Evolutionary conservation across 2,329 filamentous ascomycete species (phyloP), one percentile per base, ranked within the genome.

Genomic region (Hymenoscyphus occultus): DNA sequence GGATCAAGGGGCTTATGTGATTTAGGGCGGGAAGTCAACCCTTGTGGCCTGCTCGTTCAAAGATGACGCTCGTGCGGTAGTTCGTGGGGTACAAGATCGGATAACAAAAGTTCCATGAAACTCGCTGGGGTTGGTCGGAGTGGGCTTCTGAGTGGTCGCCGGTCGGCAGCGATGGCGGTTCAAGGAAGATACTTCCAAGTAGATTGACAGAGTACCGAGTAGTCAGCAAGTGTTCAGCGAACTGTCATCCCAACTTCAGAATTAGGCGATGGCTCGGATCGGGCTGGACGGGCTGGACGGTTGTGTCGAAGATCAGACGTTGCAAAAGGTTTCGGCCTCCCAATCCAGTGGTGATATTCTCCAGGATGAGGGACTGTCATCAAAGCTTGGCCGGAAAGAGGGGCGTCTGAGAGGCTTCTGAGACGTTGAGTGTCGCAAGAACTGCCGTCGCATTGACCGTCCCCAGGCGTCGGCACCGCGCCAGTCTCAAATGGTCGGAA

Each of bases 271-370:
- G 57, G 39, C 61, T 1, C 32, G 7, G 45, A 42, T 63, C 60
- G 64, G 78, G 79, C 78, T 66, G 65, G 67, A 56, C 60, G 64
- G 78, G 79, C 78, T 66, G 65, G 67, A 56, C 66, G 61, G 61
- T 71, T 68, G 67, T 68, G 68, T 68, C 65, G 73, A 72, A 75
- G 77, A 80, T 78, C 78, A 81, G 78, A 82, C 80, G 78, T 77
- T 77, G 74, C 77, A 79, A 74, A 71, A 65, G 71, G 80, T 82
- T 82, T 83, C 79, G 80, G 63, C 62, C 61, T 64, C 68, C 68
- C 65, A 62, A 70, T 67, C 62, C 63, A 61, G 35, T 35, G 35
- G 35, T 62, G 60, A 56, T 56, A 28, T 31, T 51, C 28, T 31
- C 16, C 2, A 35, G 62, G 64, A 60, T 67, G 66, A 67, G 68